Base-by-base conservation (phyloP, 1,139 yeast genomes). In the Blastobotrys serpentis region DNA sequence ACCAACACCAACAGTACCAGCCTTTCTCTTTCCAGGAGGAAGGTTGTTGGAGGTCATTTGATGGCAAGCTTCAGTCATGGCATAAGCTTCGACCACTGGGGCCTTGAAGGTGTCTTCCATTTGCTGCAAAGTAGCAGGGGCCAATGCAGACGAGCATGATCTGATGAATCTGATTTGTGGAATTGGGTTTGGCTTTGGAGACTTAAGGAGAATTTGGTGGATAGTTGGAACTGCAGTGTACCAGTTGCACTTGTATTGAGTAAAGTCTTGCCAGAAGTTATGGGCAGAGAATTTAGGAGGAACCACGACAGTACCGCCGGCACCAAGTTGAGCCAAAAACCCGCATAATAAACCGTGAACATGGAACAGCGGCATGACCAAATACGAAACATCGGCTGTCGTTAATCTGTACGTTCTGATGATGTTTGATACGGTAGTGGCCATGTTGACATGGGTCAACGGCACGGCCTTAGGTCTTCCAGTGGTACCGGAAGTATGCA, bases 61-160 rank as follows among this genome's bases (percentile, higher is more conserved):
- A 63, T 82, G 87, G 52, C 74, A 70, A 1, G 86, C 86, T 61
- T 82, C 88, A 2, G 87, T 82, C 86, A 82, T 82, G n/a, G 87
- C 87, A 60, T 82, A 82, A 0, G 87, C 87, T 62, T 82, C 88
- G 13, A 82, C 61, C 0, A 82, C 86, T 0, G 87, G 87, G 0
- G 85, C 83, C 16, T 74, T 65, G 62, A 82, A 77, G 22, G 73
- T 70, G 43, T 67, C 55, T 57, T 82, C 87, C 41, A 82, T 69
- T 57, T 75, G 72, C 47, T 71, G 70, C 68, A 82, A 76, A 2
- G 81, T 79, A 1, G 81, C 64, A 2, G 86, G 86, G 1, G 87
- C 85, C 56, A 82, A 68, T 2, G 86, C 76, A 1, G 86, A 74
- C 2, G 86, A 81, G 60, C 87, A 82, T 1, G 86, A 81, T 58